Conservation (phyloP, 2,329 filamentous ascomycete genomes). For the Dactylellina cionopaga region DNA sequence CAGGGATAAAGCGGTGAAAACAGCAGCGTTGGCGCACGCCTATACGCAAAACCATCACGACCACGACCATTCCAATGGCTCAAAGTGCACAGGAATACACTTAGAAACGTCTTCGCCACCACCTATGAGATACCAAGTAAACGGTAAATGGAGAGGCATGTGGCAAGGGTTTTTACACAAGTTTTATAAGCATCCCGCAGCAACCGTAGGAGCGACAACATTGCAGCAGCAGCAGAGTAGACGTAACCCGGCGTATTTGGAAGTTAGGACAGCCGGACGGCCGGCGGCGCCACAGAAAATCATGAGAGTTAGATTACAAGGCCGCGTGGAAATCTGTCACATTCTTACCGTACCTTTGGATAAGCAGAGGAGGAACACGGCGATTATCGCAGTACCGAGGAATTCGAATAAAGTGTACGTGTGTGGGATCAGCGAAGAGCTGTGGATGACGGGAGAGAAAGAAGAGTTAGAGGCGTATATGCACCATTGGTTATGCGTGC, state of each 20-base stretch:
- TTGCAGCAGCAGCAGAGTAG: slow-evolving; percentile 9
- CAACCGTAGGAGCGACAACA: background rate
- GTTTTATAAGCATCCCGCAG: slow-evolving; percentile 24
- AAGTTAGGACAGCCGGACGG: slow-evolving; percentile 31
- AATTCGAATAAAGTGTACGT: slow-evolving; percentile 26
- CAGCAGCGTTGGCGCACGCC: slow-evolving; percentile 37
- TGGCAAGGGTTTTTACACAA: slow-evolving; percentile 28
- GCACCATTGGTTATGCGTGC: slow-evolving; percentile 50
- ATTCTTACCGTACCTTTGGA: slow-evolving; percentile 35
- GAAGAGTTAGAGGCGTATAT: slow-evolving; percentile 23
- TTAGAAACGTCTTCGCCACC: background rate
- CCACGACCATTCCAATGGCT: slow-evolving; percentile 11
- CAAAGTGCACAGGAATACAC: background rate
- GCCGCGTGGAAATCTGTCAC: slow-evolving; percentile 28
- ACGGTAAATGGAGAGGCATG: slow-evolving; percentile 27
- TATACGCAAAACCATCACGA: too few species aligned
- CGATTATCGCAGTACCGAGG: slow-evolving; percentile 30
- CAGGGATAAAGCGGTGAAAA: slow-evolving; percentile 34
- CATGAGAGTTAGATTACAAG: slow-evolving; percentile 31
- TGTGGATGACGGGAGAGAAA: background rate
- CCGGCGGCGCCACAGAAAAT: slow-evolving; percentile 2
- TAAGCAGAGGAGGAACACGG: slow-evolving; percentile 9
- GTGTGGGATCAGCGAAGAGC: slow-evolving; percentile 19
- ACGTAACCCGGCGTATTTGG: slow-evolving; percentile 25
- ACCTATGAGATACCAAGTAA: slow-evolving; percentile 12